Base-by-base conservation (phyloP, 495 filamentous ascomycete genomes). In the Podospora conica region DNA sequence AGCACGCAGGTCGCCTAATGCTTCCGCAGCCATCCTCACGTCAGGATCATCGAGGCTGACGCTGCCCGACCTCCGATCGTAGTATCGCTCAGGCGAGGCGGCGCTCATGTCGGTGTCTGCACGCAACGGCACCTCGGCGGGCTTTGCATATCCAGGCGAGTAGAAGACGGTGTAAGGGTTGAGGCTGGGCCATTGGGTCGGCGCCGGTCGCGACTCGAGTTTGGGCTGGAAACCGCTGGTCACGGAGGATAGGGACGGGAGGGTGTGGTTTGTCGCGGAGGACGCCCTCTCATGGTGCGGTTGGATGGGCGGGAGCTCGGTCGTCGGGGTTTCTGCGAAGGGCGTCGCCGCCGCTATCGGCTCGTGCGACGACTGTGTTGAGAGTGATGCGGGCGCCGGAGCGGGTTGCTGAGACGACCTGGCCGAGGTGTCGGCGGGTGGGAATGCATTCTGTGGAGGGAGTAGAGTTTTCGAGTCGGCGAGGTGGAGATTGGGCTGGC, bases 21-120 rank as follows among this genome's bases (percentile, higher is more conserved):
- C 92, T 78, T 96, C 92, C 29, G 92, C 93, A 27, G 92, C 93
- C 72, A 89, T 80, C 28, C 88, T 82, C 29, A 90, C 87, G 66
- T 96, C 90, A 15, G 91, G 86, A 73, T 97, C 92, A 70, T 97
- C 92, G 69, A 94, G 86, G 57, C 87, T 91, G 22, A 88, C 82
- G 68, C 86, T 87, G 27, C 75, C 78, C 9, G 81, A 78, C 60
- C 77, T 72, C 15, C 73, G 71, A 61, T 77, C 70, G 64, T 77
- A 69, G 56, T 73, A 69, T 58, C 74, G 71, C 69, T 81, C 75
- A 3, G 79, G 76, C 53, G 81, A 81, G 20, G 79, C 74, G 23
- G 76, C 71, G 58, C 76, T 77, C 22, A 28, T 56, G 20, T 79
- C 76, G 27, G 73, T 57, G 40, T 76, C 75, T 71, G 77, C 74